Conservation (phyloP, 2,329 filamentous ascomycete species). For the Neopestalotiopsis clavispora region DNA sequence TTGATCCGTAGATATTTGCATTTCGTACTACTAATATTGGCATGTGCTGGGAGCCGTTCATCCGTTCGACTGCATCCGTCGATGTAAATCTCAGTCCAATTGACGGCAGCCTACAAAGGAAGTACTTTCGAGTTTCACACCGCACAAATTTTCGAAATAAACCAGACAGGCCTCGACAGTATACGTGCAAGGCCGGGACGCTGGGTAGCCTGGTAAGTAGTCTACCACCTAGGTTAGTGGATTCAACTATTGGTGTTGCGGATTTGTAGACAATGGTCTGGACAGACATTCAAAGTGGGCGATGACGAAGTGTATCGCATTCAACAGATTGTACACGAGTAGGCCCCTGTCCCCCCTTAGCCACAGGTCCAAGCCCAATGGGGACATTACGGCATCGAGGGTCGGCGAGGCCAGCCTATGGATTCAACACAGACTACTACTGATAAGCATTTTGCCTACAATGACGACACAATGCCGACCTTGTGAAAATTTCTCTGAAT, state of each 20-base stretch:
- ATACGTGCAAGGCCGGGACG: neutral
- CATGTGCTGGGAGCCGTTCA: too few species aligned
- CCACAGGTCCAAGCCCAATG: conserved; percentile 1
- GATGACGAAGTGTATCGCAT: neutral
- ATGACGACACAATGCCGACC: neutral
- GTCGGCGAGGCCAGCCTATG: conserved; percentile 1
- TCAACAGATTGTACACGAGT: neutral
- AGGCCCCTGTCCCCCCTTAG: neutral
- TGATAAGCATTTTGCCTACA: neutral
- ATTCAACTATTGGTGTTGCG: neutral
- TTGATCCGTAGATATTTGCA: too few species aligned
- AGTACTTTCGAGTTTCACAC: neutral
- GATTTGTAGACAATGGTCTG: neutral
- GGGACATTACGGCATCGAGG: neutral
- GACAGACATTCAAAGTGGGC: neutral
- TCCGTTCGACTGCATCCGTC: neutral
- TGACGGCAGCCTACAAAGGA: neutral
- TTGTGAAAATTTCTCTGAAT: neutral
- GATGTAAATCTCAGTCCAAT: neutral
- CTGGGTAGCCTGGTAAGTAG: too few species aligned
- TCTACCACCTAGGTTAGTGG: neutral
- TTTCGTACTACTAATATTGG: too few species aligned
- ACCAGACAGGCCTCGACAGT: neutral
- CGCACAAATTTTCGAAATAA: neutral
- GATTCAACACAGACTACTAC: neutral